Base-by-base conservation (phyloP, 2,329 filamentous ascomycete genomes). In the Catunica adiposa region DNA sequence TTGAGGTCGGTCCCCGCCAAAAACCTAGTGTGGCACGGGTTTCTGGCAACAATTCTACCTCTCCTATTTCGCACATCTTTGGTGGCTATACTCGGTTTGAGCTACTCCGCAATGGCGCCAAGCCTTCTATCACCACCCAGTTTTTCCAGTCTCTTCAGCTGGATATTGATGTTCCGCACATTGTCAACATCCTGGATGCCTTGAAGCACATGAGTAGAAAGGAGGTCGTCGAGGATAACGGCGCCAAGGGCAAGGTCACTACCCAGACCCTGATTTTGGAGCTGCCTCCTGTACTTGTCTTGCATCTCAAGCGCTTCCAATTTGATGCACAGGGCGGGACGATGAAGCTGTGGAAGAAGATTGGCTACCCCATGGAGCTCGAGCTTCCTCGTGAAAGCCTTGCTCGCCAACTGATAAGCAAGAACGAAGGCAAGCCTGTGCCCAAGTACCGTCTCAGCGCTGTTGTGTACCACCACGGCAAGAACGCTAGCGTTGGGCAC, bases 261-360 rank as follows among this genome's bases (percentile, higher is more conserved):
- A 98, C 97, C 70, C 92, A 97, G 67, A 83, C 95, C 1, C 89
- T 94, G 62, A 94, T 98, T 60, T 90, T 97, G 63, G 86, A 82
- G 1, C 73, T 97, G 15, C 92, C 92, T 0, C 87, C 89, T 0
- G 86, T 97, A 3, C 77, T 98, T 11, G 94, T 97, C 55, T 77
- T 98, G 7, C 92, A 98, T 65, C 76, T 98, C 44, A 98, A 98
- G 71, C 87, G 92, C 47, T 98, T 98, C 74, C 88, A 96, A 63
- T 97, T 95, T 63, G 89, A 97, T 63, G 86, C 82, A 59, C 79
- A 83, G 57, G 86, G 83, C 47, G 89, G 89, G 23, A 94, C 89
- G 0, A 84, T 95, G 64, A 98, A 98, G 74, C 94, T 97, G 61
- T 96, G 90, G 87, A 98, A 97, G 73, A 94, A 90, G 71, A 77